Conservation (phyloP, 2,329 filamentous ascomycete species). For the Cercospora sp. region DNA sequence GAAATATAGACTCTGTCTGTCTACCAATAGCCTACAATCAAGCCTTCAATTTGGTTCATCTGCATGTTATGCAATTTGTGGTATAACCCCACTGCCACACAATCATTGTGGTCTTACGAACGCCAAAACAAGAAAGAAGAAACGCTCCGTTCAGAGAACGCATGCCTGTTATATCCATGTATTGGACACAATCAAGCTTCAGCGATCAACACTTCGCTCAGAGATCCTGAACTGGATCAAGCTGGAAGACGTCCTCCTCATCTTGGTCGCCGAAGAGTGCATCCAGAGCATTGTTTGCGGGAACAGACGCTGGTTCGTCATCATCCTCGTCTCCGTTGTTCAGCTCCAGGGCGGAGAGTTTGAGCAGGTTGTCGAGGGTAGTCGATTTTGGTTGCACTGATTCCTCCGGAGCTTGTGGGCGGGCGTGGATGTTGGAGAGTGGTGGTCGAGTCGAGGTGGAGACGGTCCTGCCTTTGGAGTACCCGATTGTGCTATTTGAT, state of each 20-base stretch:
- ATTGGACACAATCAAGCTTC: neutral
- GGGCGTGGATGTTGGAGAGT: conserved; percentile 26
- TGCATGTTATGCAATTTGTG: neutral
- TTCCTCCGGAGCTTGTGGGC: conserved; percentile 8
- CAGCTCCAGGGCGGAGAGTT: conserved; percentile 24
- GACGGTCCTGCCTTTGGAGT: conserved; percentile 70
- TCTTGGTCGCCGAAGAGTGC: conserved; percentile 15
- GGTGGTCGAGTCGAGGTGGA: conserved; percentile 43
- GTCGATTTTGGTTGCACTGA: conserved; percentile 17
- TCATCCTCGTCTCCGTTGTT: conserved; percentile 16
- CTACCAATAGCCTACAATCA: neutral
- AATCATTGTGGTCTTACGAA: conserved; percentile 1
- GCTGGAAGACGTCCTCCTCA: conserved; percentile 29
- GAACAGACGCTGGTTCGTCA: conserved; percentile 14
- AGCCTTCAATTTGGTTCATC: neutral
- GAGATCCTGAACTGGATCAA: conserved; percentile 26
- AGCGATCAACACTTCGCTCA: neutral
- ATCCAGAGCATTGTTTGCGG: neutral
- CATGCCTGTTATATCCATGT: neutral
- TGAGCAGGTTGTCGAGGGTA: conserved; percentile 32
- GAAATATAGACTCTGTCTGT: neutral
- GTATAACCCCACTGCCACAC: neutral
- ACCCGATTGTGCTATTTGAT: conserved; percentile 81
- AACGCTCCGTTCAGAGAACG: no score
- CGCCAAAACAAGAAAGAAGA: neutral